Base-by-base conservation (phyloP, 345 rosid species). In the Rhizophora apiculata region DNA sequence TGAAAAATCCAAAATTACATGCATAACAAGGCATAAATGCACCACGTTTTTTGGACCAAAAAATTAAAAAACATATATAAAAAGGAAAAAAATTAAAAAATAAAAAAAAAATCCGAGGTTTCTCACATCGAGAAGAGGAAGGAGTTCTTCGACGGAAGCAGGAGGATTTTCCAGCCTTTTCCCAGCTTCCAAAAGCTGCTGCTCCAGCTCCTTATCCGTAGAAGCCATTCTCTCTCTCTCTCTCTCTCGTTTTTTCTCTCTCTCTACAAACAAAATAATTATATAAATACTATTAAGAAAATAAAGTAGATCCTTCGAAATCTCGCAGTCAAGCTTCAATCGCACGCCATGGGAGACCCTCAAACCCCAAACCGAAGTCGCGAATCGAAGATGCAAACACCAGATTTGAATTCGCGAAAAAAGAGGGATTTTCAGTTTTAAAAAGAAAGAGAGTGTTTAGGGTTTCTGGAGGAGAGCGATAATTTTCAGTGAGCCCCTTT, bases 121-220 rank as follows among this genome's bases (percentile, higher is more conserved):
- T 1, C 91, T 84, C 72, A 89, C 99, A 48, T 95, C 93, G 8
- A 95, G 96, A 67, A 92, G 88, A 72, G 84, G 68, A 74, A 95
- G 92, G 70, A 95, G 94, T 56, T 85, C 91, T 11, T 89, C 92
- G 29, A 83, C 80, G 4, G 91, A 76, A 39, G 89, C 67, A 63
- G 97, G 88, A n/a, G 93, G 90, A 65, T 82, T 79, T 27, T 81
- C n/a, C 43, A 96, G 93, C 83, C 68, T 84, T 21, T 80, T 83
- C 19, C 93, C 98, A 39, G 96, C 90, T 64, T 89, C 90, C 75
- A 60, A 6, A 62, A 96, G 85, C 85, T 81, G 87, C 22, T 77
- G 82, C 69, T 88, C 92, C 20, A 89, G 82, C 85, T 84, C 96
- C 51, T 73, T 85, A 61, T 87, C 91, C 27, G 87, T 68, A 54